Evolutionary conservation across 1,139 yeast species (phyloP).

Genomic region (Eremothecium coryli): DNA sequence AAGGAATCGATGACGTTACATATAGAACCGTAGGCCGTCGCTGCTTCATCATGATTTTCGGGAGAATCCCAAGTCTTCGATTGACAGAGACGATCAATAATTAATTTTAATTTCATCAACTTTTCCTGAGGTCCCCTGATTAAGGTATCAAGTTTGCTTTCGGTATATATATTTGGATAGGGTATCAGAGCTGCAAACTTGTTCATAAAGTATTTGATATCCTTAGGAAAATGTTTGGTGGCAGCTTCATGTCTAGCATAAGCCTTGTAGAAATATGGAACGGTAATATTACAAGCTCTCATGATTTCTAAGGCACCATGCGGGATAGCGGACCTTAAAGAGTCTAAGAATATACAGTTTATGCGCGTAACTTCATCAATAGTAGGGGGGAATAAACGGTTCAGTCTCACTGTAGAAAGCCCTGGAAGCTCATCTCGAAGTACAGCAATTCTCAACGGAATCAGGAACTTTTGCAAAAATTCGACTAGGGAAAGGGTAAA

Average conservation of each 20-base stretch:
- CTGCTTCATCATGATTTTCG: conserved; percentile 30
- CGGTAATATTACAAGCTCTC: conserved; percentile 66
- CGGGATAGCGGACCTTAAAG: conserved; percentile 56
- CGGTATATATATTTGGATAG: conserved; percentile 36
- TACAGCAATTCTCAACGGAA: conserved; percentile 68
- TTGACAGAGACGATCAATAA: conserved; percentile 48
- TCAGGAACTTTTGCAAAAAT: conserved; percentile 65
- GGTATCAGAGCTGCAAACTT: conserved; percentile 24
- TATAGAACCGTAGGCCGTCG: conserved; percentile 38
- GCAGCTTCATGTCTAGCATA: conserved; percentile 93
- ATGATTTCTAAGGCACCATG: conserved; percentile 67
- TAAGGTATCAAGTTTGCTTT: conserved; percentile 55
- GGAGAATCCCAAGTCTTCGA: conserved; percentile 35
- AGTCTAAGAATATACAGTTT: conserved; percentile 72
- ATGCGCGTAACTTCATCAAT: conserved; percentile 87
- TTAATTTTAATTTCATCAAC: conserved; percentile 57
- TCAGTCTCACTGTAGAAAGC: conserved; percentile 51
- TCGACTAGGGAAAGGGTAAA: conserved; percentile 63
- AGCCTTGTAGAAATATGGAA: conserved; percentile 88
- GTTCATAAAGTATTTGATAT: conserved; percentile 30
- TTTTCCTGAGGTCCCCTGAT: conserved; percentile 61
- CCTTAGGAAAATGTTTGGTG: conserved; percentile 45
- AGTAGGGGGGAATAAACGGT: conserved; percentile 83
- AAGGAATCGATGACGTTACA: conserved; percentile 71
- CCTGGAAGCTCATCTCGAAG: conserved; percentile 45